phyloP scores from a whole-genome alignment of 225 moss, liverwort and hornwort species.

The Asterella californica region DNA sequence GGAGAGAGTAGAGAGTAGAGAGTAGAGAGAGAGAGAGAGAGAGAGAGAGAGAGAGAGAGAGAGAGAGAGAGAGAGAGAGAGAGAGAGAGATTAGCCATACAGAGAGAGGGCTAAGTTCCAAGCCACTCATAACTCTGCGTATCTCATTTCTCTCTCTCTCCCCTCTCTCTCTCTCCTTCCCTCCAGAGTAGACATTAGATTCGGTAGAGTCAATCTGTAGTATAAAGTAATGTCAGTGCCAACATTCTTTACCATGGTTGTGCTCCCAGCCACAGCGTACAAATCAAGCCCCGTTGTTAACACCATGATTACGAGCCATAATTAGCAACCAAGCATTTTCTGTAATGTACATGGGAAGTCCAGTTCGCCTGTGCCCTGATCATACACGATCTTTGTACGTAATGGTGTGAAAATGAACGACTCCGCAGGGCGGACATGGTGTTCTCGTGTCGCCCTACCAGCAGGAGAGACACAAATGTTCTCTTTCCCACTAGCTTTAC shows the following conservation, averaged over 20 bases:
- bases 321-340: background rate
- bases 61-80: constrained; percentile 28
- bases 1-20: too few species aligned
- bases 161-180: constrained; percentile 19
- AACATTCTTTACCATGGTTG: background rate
- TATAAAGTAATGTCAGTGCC: background rate
- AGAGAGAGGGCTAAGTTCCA: background rate
- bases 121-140: background rate
- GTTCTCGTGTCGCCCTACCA: background rate
- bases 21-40: too few species aligned
- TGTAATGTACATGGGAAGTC: background rate
- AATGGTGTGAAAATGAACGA: background rate
- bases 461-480: background rate
- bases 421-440: background rate
- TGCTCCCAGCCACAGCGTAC: background rate
- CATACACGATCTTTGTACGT: background rate
- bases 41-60: constrained; percentile 6
- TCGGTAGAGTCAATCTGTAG: background rate
- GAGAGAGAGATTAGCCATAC: background rate
- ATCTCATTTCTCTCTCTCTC: constrained; percentile 20
- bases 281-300: background rate
- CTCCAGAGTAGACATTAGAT: background rate
- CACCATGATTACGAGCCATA: background rate
- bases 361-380: background rate
- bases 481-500: background rate